phyloP scores from a whole-genome alignment of 176 grass and related monocot species.

The Avena eriantha region DNA sequence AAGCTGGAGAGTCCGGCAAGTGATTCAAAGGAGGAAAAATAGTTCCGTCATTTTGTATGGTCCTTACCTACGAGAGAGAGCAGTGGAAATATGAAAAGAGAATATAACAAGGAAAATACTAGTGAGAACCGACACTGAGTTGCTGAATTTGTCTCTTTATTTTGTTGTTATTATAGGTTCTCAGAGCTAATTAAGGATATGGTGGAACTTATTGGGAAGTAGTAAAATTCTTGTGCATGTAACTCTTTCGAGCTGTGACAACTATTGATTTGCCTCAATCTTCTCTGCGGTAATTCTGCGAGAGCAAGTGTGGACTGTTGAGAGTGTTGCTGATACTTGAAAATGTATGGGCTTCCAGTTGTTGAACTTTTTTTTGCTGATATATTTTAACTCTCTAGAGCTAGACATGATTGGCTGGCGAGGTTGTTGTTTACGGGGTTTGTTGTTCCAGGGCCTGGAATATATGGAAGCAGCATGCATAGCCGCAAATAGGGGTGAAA shows the following conservation, averaged over 20 bases:
- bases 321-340: background rate
- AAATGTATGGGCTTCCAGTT: background rate
- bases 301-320: background rate
- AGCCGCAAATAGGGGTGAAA: too few species aligned
- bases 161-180: constrained; percentile 1
- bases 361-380: too few species aligned
- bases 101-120: constrained; percentile 14
- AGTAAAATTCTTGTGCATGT: background rate
- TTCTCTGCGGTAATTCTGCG: background rate
- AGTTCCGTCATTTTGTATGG: constrained; percentile 27
- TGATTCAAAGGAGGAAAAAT: constrained; percentile 39
- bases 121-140: background rate
- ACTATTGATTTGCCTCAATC: background rate
- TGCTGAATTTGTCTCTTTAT: background rate
- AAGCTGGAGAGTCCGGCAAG: constrained; percentile 23
- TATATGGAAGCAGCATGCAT: too few species aligned
- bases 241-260: background rate
- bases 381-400: too few species aligned
- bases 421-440: too few species aligned
- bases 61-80: background rate
- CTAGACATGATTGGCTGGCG: too few species aligned
- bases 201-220: background rate
- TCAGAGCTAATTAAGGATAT: background rate
- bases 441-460: too few species aligned
- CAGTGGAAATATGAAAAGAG: constrained; percentile 4